A percentile compares a stretch with the other conserved stretches of the same genome.
Conservation (phyloP, 345 rosid species). For the Capsella bursapastoris region DNA sequence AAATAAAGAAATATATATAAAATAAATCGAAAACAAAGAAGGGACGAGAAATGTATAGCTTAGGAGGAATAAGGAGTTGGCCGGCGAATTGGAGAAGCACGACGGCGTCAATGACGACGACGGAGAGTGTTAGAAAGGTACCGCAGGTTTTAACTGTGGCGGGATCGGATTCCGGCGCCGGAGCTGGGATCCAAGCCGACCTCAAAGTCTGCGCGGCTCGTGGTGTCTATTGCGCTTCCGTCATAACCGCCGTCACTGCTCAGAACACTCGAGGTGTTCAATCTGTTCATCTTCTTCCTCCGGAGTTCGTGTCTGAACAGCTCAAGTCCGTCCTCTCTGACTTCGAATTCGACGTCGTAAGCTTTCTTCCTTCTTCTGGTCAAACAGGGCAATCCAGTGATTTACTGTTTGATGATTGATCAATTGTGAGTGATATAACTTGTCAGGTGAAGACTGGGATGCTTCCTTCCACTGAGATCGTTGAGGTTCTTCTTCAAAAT, state of each 20-base stretch:
- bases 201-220: conserved; percentile 91
- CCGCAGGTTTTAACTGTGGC: conserved; percentile 80
- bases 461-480: conserved; percentile 80
- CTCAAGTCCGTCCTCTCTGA: conserved; percentile 90
- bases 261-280: conserved; percentile 94
- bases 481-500: conserved; percentile 60
- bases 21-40: background rate
- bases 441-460: conserved; percentile 94
- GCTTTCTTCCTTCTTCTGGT: conserved; percentile 20
- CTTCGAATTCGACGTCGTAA: conserved; percentile 91
- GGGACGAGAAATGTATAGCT: conserved; percentile 31
- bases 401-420: conserved; percentile 26
- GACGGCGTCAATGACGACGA: conserved; percentile 35
- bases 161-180: conserved; percentile 94
- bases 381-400: background rate
- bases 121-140: conserved; percentile 24
- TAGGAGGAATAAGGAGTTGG: conserved; percentile 39
- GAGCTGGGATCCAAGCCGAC: conserved; percentile 98
- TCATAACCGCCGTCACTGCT: conserved; percentile 85
- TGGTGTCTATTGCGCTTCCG: conserved; percentile 90
- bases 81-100: conserved; percentile 43
- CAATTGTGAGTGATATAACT: background rate
- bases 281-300: conserved; percentile 53
- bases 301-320: conserved; percentile 74
- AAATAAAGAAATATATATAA: background rate